These are phyloP conservation scores for Aspergillus versicolor DNA, from an alignment of 2,329 filamentous ascomycete species.

Conservation along the genomic window DNA sequence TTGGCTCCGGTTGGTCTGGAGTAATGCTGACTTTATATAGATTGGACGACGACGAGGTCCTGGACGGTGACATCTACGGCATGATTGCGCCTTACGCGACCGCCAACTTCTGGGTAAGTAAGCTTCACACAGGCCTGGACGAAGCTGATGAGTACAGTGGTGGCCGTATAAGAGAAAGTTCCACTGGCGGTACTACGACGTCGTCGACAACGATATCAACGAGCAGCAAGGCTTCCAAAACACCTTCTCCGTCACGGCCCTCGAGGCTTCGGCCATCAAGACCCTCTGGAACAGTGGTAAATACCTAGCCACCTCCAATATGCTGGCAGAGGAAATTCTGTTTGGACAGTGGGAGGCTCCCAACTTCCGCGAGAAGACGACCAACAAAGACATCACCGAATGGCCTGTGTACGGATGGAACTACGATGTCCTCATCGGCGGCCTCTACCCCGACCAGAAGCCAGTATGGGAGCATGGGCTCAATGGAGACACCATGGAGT, in stretches of 20 bases:
- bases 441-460: conserved; percentile 12
- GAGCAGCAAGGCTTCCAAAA: conserved; percentile 15
- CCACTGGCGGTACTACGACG: conserved; percentile 17
- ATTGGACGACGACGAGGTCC: conserved; percentile 12
- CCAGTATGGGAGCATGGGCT: conserved; percentile 14
- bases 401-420: conserved; percentile 17
- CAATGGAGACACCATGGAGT: conserved; percentile 10
- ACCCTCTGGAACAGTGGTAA: conserved; percentile 10
- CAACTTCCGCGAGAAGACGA: conserved; percentile 16
- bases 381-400: conserved; percentile 7
- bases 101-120: conserved; percentile 14
- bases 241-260: conserved; percentile 12
- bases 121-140: too few relatives aligned
- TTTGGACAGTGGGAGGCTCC: conserved; percentile 12
- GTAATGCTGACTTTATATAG: background rate
- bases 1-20: background rate
- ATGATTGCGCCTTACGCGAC: conserved; percentile 15
- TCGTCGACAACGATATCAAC: conserved; percentile 5
- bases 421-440: conserved; percentile 15
- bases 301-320: conserved; percentile 11
- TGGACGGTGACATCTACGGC: conserved; percentile 12
- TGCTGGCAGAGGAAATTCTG: conserved; percentile 15
- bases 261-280: conserved; percentile 13
- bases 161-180: conserved; percentile 17
- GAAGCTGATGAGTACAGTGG: background rate